Evolutionary conservation across 352 stramenopile genomes (phyloP), one percentile per base, ranked within the genome.

Genomic region (Phytophthora vignae): DNA sequence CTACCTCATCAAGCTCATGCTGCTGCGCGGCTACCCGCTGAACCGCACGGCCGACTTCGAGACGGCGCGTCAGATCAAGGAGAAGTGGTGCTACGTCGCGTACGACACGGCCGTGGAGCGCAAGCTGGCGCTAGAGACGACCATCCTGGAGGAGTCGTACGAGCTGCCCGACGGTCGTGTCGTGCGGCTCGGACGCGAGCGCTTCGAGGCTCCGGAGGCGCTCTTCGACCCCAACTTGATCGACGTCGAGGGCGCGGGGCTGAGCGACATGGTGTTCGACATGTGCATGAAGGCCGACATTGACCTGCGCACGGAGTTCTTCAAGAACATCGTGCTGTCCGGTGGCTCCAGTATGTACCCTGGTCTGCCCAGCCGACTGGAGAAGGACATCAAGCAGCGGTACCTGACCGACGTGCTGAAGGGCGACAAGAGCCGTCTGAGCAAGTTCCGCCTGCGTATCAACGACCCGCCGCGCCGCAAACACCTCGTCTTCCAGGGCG

Each of bases 211-310:
- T 0, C 91, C 97, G 0, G 97, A 99, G 67, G 90, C 97, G 44
- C 83, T 99, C 7, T 99, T 99, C 78, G 90, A 99, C 68, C 98
- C 98, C 17, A 95, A 85, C 29, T 77, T 99, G 42, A 96, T 99
- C 74, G 98, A 98, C 61, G 93, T 98, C n/a, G 98, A 99, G 81
- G 94, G 96, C 76, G 78, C 83, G 1, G 97, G 97, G 9, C 88
- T 99, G 55, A 95, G 95, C 55, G 97, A 99, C 77, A 98, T 99
- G 85, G 84, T 99, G 5, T 98, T 99, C 64, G 95, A 99, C 63
- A 99, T 98, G 85, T 99, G 99, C 81, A 96, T 98, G 85, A 98
- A 98, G 75, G 97, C 96, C n/a, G 91, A 95, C 44, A 93, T 96
- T 19, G 98, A 99, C 78, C 84, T 98, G 42, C 90, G 97, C 56